Evolutionary conservation across 441 rosid genomes (phyloP).

Genomic region (Brassica hybrid): DNA sequence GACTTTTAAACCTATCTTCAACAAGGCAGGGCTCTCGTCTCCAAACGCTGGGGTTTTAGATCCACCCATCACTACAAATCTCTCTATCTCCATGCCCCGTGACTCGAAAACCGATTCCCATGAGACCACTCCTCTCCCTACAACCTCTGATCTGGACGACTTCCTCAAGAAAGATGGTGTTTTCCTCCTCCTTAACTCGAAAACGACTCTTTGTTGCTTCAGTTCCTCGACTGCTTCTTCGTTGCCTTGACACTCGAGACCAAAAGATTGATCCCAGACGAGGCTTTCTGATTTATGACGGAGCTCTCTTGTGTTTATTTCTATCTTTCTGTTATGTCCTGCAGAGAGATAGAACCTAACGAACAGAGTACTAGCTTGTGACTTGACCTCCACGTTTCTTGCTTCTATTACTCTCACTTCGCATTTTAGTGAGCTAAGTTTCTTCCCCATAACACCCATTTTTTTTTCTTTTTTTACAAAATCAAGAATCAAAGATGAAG

Average conservation of each 20-base stretch:
- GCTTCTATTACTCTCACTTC: conserved; percentile 67
- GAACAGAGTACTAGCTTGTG: conserved; percentile 48
- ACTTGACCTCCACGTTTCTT: conserved; percentile 58
- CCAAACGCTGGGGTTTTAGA: conserved; percentile 26
- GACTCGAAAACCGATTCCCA: conserved; percentile 68
- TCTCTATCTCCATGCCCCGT: conserved; percentile 60
- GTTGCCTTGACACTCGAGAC: conserved; percentile 60
- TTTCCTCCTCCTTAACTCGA: conserved; percentile 67
- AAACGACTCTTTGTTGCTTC: conserved; percentile 54
- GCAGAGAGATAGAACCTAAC: conserved; percentile 69
- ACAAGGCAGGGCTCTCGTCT: conserved; percentile 53
- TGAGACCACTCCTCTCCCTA: conserved; percentile 69
- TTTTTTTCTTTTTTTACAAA: conserved; percentile 4
- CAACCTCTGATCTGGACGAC: conserved; percentile 55
- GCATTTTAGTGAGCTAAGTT: conserved; percentile 49
- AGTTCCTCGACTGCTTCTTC: conserved; percentile 52
- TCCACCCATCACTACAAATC: conserved; percentile 55
- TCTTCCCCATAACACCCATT: conserved; percentile 49
- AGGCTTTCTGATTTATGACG: conserved; percentile 46
- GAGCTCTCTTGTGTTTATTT: conserved; percentile 59
- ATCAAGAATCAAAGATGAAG: conserved; percentile 14
- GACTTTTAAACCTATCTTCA: conserved; percentile 57
- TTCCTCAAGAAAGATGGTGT: conserved; percentile 44
- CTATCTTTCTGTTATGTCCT: conserved; percentile 58
- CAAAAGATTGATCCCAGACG: conserved; percentile 69